Base-by-base conservation (phyloP, 805 yeast species). In the Myxozyma sirexii region DNA sequence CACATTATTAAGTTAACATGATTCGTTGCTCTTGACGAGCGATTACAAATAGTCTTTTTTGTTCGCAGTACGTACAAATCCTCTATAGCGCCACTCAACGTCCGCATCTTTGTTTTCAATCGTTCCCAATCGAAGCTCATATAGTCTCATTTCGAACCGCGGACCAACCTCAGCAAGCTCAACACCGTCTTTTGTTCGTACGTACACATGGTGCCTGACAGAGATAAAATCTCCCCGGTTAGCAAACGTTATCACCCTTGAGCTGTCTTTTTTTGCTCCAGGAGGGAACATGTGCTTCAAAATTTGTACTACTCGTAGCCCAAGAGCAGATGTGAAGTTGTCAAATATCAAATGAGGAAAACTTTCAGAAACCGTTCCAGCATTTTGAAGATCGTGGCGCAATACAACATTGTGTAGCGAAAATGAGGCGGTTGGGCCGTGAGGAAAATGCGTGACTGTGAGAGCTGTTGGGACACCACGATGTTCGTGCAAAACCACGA, bases 141-240 rank as follows among this genome's bases (percentile, higher is more conserved):
- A 94, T 66, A 94, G 77, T 72, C 91, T 83, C 98, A 94, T 92
- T 75, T 94, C 99, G 69, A 94, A 94, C 64, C 99, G 80, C n/a
- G 99, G 99, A 0, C 99, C 99, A 38, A 94, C 88, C 73, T 94
- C 99, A 59, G 97, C 92, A 57, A 94, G 75, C 72, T 94, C 98
- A 1, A 91, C 97, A 17, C 82, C 82, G 63, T 91, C 97, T 67
- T 87, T 86, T 0, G 97, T 90, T 71, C 84, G 86, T 4, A 91
- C 97, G 72, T 88, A 94, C 1, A 94, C 87, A 72, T 94, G 99
- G 71, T 94, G 99, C 74, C 99, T 83, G 4, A 94, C 97, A 62
- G 91, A 84, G 62, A 94, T 93, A 71, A 84, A 94, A 75, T 94
- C 99, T 49, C 90, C 96, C 56, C 84, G 82, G 72, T 94, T 94